These are phyloP conservation scores for Agarophyton chilense DNA, from an alignment of 23 red algal genomes.

Conservation along the genomic window DNA sequence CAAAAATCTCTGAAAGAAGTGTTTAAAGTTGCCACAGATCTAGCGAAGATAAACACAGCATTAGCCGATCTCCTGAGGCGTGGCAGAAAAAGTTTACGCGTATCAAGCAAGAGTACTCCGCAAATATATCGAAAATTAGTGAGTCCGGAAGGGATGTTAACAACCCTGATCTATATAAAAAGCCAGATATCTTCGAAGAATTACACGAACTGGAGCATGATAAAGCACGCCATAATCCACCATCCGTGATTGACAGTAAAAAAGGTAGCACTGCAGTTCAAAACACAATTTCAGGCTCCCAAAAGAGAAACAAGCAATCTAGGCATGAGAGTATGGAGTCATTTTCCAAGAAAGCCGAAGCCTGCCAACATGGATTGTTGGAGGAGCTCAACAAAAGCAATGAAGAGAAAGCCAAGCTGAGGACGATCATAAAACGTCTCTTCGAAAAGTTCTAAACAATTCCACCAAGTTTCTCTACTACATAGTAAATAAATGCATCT, in stretches of 20 bases:
- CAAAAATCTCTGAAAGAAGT: conserved; percentile 40
- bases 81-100: conserved; percentile 21
- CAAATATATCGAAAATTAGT: background rate
- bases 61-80: background rate
- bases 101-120: conserved; percentile 17
- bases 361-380: background rate
- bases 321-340: background rate
- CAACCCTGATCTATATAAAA: too few species aligned
- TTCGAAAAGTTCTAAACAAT: background rate
- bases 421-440: conserved; percentile 7
- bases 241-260: background rate
- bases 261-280: background rate
- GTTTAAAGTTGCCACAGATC: background rate
- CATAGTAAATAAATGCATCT: conserved; percentile 1
- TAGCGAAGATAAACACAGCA: conserved; percentile 2
- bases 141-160: background rate
- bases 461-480: background rate
- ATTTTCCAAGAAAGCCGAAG: background rate
- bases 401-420: background rate
- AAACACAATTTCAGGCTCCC: background rate
- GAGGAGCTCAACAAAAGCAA: background rate
- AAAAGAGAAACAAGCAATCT: too few species aligned
- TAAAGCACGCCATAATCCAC: background rate
- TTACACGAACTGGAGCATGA: too few species aligned
- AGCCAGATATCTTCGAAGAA: too few species aligned